A percentile compares a stretch with the other conserved stretches of the same genome.
Conservation (phyloP, 176 grass and related monocot genomes). For the Puya raimondii region DNA sequence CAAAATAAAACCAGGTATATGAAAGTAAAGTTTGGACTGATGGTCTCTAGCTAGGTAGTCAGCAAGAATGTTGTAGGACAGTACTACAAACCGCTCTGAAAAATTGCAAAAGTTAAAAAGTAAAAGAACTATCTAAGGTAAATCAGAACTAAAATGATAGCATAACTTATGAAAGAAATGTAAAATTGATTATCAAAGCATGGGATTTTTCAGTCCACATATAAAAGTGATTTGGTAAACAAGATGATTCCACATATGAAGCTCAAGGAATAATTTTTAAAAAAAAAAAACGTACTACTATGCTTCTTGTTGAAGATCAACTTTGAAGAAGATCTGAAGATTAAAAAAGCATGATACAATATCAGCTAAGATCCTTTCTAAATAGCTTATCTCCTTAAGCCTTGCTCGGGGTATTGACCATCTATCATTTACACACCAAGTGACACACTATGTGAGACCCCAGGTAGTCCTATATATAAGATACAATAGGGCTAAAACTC, state of each 20-base stretch:
- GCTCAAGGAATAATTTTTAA: too few species aligned
- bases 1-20: slow-evolving; percentile 37
- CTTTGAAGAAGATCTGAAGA: background rate
- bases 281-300: background rate
- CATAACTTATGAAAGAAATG: background rate
- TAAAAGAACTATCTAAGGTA: slow-evolving; percentile 10
- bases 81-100: slow-evolving; percentile 73
- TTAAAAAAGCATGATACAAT: too few species aligned
- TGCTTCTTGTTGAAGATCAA: slow-evolving; percentile 1
- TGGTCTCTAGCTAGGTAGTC: slow-evolving; percentile 84
- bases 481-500: too few species aligned
- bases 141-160: slow-evolving; percentile 7
- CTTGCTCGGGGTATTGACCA: too few species aligned
- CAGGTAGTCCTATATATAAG: too few species aligned
- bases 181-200: background rate
- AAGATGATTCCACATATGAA: too few species aligned
- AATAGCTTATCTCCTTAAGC: too few species aligned
- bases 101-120: slow-evolving; percentile 19
- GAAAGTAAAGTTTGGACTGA: slow-evolving; percentile 46
- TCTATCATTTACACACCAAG: too few species aligned
- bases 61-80: slow-evolving; percentile 97
- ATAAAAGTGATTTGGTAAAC: too few species aligned
- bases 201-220: too few species aligned
- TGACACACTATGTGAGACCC: too few species aligned
- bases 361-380: too few species aligned